Evolutionary conservation across 2,329 filamentous ascomycete species (phyloP), one percentile per base, ranked within the genome.

Genomic region (Trichoderma citrinoviride): DNA sequence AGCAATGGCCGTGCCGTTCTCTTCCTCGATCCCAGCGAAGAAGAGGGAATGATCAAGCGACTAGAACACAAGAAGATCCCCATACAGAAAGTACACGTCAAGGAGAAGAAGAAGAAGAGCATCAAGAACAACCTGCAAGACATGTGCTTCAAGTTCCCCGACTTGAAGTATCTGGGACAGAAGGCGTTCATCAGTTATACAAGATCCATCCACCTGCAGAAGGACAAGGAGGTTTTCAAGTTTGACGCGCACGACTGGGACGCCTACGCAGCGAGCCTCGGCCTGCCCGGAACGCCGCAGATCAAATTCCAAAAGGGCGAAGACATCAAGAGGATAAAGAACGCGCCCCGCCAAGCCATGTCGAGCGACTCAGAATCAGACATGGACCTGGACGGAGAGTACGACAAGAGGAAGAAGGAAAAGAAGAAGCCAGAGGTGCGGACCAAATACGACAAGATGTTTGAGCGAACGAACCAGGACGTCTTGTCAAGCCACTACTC

Each of bases 401-500:
- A 65, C 15, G 64, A 65, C 12, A 66, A 66, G 61, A 66, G 75
- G 40, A 83, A 83, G 72, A 80, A 79, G 69, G 78, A 81, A 67
- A 87, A 85, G 75, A 87, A 88, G 78, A 89, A 91, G 78, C 81
- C 83, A 12, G 85, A 88, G 71, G 91, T 97, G 19, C 87, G 93
- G 67, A 99, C 96, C 37, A 98, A 97, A 77, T 96, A 96, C 75
- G 93, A 99, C 77, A 90, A 92, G 71, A 98, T 99, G 95, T 97
- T 98, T 77, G 94, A 97, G 80, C 85, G 95, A 67, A 91, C 90
- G 71, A 99, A 99, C 77, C 94, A 98, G 77, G 93, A 97, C 74
- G 91, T 99, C 37, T 79, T 99, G 68, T 93, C 94, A n/a, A 88
- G 90, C 64, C 95, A 99, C 78, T 98, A 97, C 81, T 87, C 87